A percentile compares a stretch with the other conserved stretches of the same genome.
Evolutionary conservation across 331 rosid genomes (phyloP).

Genomic region (Malus hybrid): DNA sequence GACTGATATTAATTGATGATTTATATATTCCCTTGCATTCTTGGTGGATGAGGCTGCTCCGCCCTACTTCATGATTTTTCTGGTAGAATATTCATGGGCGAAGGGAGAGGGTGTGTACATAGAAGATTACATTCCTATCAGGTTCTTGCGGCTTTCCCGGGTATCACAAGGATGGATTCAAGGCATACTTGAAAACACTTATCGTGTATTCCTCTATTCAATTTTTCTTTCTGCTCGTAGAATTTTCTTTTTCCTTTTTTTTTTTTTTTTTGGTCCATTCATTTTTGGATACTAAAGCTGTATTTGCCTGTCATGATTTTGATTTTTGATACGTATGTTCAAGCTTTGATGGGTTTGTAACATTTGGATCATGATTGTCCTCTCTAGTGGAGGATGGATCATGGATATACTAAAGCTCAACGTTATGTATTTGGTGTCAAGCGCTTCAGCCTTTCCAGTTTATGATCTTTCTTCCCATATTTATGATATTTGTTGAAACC

Average conservation of each 20-base stretch:
- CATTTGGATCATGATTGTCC: slow-evolving; percentile 4
- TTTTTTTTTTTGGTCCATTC: slow-evolving; percentile 9
- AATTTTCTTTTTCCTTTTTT: background rate
- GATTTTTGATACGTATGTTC: slow-evolving; percentile 10
- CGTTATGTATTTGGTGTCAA: too few relatives aligned
- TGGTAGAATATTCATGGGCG: slow-evolving; percentile 23
- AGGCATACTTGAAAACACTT: slow-evolving; percentile 41
- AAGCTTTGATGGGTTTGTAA: slow-evolving; percentile 24
- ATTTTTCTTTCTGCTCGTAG: slow-evolving; percentile 25
- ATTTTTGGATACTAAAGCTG: slow-evolving; percentile 45
- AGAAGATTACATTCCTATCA: slow-evolving; percentile 44
- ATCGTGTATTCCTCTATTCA: slow-evolving; percentile 37
- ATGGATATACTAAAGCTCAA: too few relatives aligned
- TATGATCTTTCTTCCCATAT: too few relatives aligned
- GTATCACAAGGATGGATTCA: slow-evolving; percentile 23
- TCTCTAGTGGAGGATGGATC: background rate
- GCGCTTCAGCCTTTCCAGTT: too few relatives aligned
- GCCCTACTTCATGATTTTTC: slow-evolving; percentile 35
- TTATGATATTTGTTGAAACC: too few relatives aligned
- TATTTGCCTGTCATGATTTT: slow-evolving; percentile 22
- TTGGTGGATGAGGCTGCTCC: slow-evolving; percentile 43
- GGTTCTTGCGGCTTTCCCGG: slow-evolving; percentile 22
- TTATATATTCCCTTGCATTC: slow-evolving; percentile 38
- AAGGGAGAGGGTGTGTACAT: slow-evolving; percentile 48
- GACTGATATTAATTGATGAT: slow-evolving; percentile 20